phyloP scores from a whole-genome alignment of 192 early-diverging fungal genomes.

The Backusella luteola region DNA sequence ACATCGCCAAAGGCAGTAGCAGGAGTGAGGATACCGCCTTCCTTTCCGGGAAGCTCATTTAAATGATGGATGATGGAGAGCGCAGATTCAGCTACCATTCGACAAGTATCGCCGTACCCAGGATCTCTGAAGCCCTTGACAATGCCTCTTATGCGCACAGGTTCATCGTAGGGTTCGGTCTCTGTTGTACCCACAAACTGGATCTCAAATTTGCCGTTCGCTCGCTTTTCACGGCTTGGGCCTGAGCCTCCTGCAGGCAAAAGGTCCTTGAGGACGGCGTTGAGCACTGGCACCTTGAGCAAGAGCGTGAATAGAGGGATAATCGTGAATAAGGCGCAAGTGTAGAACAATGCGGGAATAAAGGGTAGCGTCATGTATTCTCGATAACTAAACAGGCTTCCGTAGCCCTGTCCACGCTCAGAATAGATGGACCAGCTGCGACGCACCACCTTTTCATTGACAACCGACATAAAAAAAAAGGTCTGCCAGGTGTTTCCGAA shows the following conservation, averaged over 20 bases:
- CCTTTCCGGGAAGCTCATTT: slow-evolving; percentile 46
- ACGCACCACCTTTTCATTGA: slow-evolving; percentile 65
- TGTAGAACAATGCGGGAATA: slow-evolving; percentile 37
- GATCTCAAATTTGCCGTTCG: slow-evolving; percentile 49
- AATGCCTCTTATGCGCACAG: slow-evolving; percentile 42
- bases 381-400: slow-evolving; percentile 38
- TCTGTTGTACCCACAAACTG: slow-evolving; percentile 49
- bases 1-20: slow-evolving; percentile 76
- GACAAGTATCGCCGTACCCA: slow-evolving; percentile 81
- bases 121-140: slow-evolving; percentile 65
- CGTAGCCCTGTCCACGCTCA: slow-evolving; percentile 40
- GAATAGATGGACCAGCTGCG: slow-evolving; percentile 57
- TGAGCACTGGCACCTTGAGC: slow-evolving; percentile 44
- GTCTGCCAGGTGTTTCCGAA: slow-evolving; percentile 57
- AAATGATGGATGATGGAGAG: slow-evolving; percentile 67
- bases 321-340: slow-evolving; percentile 42
- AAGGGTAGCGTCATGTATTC: slow-evolving; percentile 60
- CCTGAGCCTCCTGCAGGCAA: slow-evolving; percentile 71
- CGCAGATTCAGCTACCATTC: slow-evolving; percentile 77
- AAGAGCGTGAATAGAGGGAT: slow-evolving; percentile 37
- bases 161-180: slow-evolving; percentile 43
- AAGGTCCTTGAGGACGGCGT: slow-evolving; percentile 44
- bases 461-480: slow-evolving; percentile 59
- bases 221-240: slow-evolving; percentile 56
- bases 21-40: slow-evolving; percentile 78